phyloP scores from a whole-genome alignment of 192 early-diverging fungal species.

The Coemansia sp. region DNA sequence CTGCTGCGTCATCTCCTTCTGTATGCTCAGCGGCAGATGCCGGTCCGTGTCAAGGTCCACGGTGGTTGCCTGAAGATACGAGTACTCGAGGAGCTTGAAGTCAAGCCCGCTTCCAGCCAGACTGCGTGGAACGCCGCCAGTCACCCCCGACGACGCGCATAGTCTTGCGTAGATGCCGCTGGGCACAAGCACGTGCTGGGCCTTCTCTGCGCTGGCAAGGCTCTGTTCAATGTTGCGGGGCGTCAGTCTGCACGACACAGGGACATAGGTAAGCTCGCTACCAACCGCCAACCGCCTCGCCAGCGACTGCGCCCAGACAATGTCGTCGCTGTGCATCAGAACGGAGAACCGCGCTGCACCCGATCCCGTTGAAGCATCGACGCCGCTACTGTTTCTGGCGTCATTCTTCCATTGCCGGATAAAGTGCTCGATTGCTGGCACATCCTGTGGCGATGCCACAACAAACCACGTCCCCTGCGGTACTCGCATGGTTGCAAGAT shows the following conservation, averaged over 20 bases:
- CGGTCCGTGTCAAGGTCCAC: slow-evolving; percentile 48
- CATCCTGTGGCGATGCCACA: slow-evolving; percentile 39
- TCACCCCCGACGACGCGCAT: background rate
- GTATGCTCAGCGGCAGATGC: slow-evolving; percentile 46
- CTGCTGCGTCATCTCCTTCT: slow-evolving; percentile 41
- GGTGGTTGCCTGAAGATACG: slow-evolving; percentile 43
- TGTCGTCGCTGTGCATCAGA: slow-evolving; percentile 48
- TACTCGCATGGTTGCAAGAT: slow-evolving; percentile 30
- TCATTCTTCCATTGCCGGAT: slow-evolving; percentile 43
- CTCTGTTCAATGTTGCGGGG: slow-evolving; percentile 38
- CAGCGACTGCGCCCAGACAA: slow-evolving; percentile 34
- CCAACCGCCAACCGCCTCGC: slow-evolving; percentile 28
- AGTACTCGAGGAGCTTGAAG: slow-evolving; percentile 38
- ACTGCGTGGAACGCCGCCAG: slow-evolving; percentile 6
- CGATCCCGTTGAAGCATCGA: slow-evolving; percentile 38
- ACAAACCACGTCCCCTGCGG: slow-evolving; percentile 55
- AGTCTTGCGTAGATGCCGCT: slow-evolving; percentile 40
- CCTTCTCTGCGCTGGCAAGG: slow-evolving; percentile 23
- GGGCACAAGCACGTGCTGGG: slow-evolving; percentile 51
- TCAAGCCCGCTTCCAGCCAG: slow-evolving; percentile 20
- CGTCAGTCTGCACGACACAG: slow-evolving; percentile 38
- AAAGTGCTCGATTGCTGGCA: slow-evolving; percentile 34
- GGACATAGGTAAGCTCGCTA: slow-evolving; percentile 37
- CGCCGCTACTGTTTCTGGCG: slow-evolving; percentile 35
- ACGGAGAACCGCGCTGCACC: slow-evolving; percentile 38